Base-by-base conservation (phyloP, 306 rosid species). In the Trifolium subterraneum region DNA sequence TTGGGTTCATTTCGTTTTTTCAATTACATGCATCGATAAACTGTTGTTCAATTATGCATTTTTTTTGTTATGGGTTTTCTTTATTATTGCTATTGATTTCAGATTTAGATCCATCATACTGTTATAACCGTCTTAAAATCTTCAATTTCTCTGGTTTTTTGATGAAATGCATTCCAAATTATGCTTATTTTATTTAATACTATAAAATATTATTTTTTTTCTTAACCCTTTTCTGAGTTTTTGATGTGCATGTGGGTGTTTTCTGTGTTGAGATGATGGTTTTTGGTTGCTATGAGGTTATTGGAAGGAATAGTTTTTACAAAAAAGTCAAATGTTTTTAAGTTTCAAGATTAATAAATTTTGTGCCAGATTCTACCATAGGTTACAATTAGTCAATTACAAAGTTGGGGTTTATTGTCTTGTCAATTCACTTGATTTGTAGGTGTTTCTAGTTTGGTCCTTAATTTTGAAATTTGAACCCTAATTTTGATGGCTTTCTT, bases 51-150 rank as follows among this genome's bases (percentile, higher is more conserved):
- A 83, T 85, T 85, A 29, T 61, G 79, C 42, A 47, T 68, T 85
- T 85, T n/a, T n/a, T 2, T 7, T 18, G 18, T 42, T 0, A 70
- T 61, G 72, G 74, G 72, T 71, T 51, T 67, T 47, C 15, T 23
- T 71, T 83, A 44, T 73, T 76, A 50, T 59, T 50, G 27, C 15
- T 5, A 27, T 50, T 20, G 68, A 73, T 79, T 18, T 62, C 44
- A 72, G 85, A 83, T 85, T 84, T 84, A 81, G 82, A 81, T 84
- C 85, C 83, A 81, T 75, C 60, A 29, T 33, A 63, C 1, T 54
- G 47, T n/a, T 64, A 11, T 76, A 64, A 77, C 59, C 52, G 33
- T 10, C 36, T 59, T 68, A 5, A 36, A 60, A 55, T 14, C 78
- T 73, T 58, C 51, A 61, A 64, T 47, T 22, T 72, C 8, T 70